Evolutionary conservation across 768 basidiomycete genomes (phyloP).

Genomic region (Pulveroboletus sp.): DNA sequence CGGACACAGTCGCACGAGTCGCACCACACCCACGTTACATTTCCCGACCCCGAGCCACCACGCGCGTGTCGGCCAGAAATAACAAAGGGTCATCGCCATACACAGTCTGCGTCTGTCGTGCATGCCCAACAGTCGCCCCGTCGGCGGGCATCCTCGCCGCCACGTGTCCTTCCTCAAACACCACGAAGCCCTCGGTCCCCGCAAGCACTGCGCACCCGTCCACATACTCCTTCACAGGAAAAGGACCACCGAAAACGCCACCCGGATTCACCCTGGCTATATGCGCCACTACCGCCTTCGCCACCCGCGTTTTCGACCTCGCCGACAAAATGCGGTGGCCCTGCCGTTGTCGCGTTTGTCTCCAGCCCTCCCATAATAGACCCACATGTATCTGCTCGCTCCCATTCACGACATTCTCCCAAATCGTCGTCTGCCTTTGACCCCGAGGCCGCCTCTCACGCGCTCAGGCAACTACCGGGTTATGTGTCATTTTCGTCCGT

Average conservation of each 20-base stretch:
- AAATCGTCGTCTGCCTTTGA: conserved; percentile 48
- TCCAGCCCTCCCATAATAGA: conserved; percentile 16
- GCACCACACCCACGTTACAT: conserved; percentile 22
- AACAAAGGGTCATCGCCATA: conserved; percentile 7
- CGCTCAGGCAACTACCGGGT: conserved; percentile 54
- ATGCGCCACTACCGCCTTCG: conserved; percentile 29
- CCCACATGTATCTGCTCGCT: conserved; percentile 7
- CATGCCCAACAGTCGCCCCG: conserved; percentile 6
- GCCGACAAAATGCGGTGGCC: conserved; percentile 24
- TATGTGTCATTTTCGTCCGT: conserved; percentile 69
- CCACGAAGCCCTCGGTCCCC: conserved; percentile 18
- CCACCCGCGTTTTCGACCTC: conserved; percentile 29
- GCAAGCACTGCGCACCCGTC: conserved; percentile 13
- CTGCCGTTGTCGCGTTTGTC: conserved; percentile 23
- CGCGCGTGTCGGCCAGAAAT: conserved; percentile 5
- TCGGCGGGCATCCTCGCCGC: not conserved
- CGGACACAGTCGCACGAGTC: conserved; percentile 25
- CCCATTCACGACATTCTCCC: conserved; percentile 14
- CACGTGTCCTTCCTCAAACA: conserved; percentile 10
- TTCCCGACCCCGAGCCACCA: conserved; percentile 18
- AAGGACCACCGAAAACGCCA: conserved; percentile 11
- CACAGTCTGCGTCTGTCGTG: conserved; percentile 13
- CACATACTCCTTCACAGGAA: conserved; percentile 20
- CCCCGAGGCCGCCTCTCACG: conserved; percentile 57
- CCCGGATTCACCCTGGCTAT: conserved; percentile 27